Evolutionary conservation across 208 protist genomes (phyloP), one percentile per base, ranked within the genome.

Genomic region (Sergeia podlipaevii): DNA sequence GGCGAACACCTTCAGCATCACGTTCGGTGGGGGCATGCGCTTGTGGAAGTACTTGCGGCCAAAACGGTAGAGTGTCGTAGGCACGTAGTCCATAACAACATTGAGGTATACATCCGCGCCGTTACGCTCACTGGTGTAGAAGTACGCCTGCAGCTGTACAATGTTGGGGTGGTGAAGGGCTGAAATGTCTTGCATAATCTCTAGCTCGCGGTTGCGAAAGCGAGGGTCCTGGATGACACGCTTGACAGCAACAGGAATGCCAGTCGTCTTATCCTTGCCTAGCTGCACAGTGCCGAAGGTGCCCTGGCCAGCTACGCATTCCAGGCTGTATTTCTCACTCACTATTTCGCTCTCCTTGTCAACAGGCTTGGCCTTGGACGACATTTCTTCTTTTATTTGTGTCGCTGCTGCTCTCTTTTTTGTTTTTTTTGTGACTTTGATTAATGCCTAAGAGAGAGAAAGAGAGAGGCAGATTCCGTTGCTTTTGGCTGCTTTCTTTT

Each of bases 41-140:
- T 74, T 74, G 33, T 97, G 97, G 47, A 80, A 85, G 80, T 98
- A 99, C 57, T 98, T 88, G 27, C 96, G 81, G 36, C 84, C 85
- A 30, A 96, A 82, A 23, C 93, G 81, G 67, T 99, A 97, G 15
- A 99, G 76, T 7, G 98, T 99, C 46, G 99, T 89, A 0, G 99
- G 99, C 4, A 99, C 77, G 85, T 97, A 99, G 65, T 99, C 98
- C 81, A 99, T 91, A 4, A 99, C 97, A n/a, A 99, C 78, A 73
- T 99, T 99, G 27, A 99, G 86, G 74, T 99, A 99, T 8, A 99
- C 73, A 60, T 99, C 97, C 30, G 96, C 91, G 32, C 75, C 68
- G 64, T 97, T 65, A 28, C 62, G 75, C 77, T 98, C 95, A 23
- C 95, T 90, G 10, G 95, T 96, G 69, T 98, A 99, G 75, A 99